Evolutionary conservation across 306 rosid species (phyloP).

Genomic region (Castanea mollissima): DNA sequence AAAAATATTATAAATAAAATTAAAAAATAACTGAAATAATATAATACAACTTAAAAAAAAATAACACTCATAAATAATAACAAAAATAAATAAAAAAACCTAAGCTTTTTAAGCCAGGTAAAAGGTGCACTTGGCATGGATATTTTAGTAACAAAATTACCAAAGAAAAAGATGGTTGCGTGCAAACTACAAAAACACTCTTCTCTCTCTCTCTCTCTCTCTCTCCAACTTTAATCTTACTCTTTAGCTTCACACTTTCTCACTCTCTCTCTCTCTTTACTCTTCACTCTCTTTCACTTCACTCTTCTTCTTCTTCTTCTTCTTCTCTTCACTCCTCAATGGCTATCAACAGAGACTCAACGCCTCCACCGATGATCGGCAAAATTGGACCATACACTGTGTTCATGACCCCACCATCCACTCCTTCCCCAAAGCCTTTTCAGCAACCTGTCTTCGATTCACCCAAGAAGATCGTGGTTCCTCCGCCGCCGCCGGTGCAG

Average conservation of each 20-base stretch:
- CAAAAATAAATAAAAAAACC: background rate
- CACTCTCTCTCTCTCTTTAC: background rate
- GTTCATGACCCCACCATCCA: conserved; percentile 93
- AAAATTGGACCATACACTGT: conserved; percentile 99
- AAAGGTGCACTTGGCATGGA: too few relatives aligned
- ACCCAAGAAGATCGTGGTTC: conserved; percentile 62
- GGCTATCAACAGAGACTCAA: conserved; percentile 66
- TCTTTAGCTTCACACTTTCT: conserved; percentile 10
- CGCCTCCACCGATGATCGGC: conserved; percentile 88
- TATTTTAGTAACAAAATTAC: background rate
- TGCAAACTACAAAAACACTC: background rate
- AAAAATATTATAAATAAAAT: too few relatives aligned
- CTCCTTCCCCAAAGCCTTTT: conserved; percentile 50
- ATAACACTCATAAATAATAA: too few relatives aligned
- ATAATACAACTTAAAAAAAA: too few relatives aligned
- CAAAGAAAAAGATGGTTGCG: conserved; percentile 25
- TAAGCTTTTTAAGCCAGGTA: too few relatives aligned
- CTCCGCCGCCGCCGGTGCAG: conserved; percentile 58
- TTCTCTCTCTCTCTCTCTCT: conserved; percentile 8
- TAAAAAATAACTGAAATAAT: too few relatives aligned
- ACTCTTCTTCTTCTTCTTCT: background rate
- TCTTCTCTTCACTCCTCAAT: conserved; percentile 30
- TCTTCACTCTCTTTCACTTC: background rate
- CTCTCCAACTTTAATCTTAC: background rate
- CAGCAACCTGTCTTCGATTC: conserved; percentile 41